A percentile compares a stretch with the other conserved stretches of the same genome.
Evolutionary conservation across 2,329 filamentous ascomycete genomes (phyloP).

Genomic region (Aureobasidium sp.): DNA sequence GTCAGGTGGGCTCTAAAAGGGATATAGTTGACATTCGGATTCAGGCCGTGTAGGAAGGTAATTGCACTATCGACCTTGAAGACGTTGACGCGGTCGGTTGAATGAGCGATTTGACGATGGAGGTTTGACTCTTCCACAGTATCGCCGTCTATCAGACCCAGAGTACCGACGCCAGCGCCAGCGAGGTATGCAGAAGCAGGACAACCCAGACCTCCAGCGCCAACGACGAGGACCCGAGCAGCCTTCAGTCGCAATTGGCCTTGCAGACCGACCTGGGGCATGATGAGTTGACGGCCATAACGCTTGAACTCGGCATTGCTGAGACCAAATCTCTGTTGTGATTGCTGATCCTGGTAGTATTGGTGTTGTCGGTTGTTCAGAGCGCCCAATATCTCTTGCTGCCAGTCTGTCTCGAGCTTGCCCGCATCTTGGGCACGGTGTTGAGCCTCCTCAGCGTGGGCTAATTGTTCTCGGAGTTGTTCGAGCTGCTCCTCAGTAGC

Average conservation of each 20-base stretch:
- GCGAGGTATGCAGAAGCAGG: constrained; percentile 89
- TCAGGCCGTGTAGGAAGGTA: constrained; percentile 44
- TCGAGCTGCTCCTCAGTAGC: constrained; percentile 35
- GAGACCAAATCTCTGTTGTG: constrained; percentile 38
- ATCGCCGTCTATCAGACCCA: constrained; percentile 85
- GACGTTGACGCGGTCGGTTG: constrained; percentile 59
- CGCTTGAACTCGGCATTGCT: constrained; percentile 66
- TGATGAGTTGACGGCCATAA: constrained; percentile 86
- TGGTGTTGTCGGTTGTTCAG: constrained; percentile 20
- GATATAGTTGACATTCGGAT: constrained; percentile 60
- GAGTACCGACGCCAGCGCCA: constrained; percentile 72
- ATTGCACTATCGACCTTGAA: constrained; percentile 69
- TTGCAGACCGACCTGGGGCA: constrained; percentile 69
- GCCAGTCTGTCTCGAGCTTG: constrained; percentile 30
- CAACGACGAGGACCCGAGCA: constrained; percentile 69
- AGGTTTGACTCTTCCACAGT: constrained; percentile 82
- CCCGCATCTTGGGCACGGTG: constrained; percentile 19
- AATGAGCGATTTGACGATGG: constrained; percentile 83
- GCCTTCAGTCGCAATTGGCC: constrained; percentile 68
- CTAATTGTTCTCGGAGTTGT: constrained; percentile 34
- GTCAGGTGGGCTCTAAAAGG: constrained; percentile 58
- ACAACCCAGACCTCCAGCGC: constrained; percentile 82
- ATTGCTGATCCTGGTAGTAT: background rate
- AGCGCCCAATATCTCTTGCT: constrained; percentile 33
- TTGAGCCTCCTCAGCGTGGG: constrained; percentile 32